These are phyloP conservation scores for Flaveria bidentis DNA, from an alignment of 129 eudicot species.

Conservation along the genomic window DNA sequence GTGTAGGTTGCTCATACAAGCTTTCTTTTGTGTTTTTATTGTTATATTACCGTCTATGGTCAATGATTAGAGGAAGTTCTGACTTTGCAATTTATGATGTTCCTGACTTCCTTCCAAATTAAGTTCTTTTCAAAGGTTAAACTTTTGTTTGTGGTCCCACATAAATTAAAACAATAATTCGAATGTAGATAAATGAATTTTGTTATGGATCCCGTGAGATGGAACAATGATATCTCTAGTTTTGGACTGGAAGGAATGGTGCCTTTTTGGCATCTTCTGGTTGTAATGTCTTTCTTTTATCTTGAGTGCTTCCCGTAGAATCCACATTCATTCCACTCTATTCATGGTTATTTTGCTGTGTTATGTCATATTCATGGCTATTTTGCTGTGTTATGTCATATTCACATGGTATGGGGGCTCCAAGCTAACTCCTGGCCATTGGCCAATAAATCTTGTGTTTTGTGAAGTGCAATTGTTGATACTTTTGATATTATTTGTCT, in stretches of 20 bases:
- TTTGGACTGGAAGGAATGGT: background rate
- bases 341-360: background rate
- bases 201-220: conserved; percentile 2
- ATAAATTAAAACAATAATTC: background rate
- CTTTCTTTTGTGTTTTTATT: conserved; percentile 8
- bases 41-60: background rate
- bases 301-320: background rate
- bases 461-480: conserved; percentile 11
- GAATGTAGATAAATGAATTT: background rate
- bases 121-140: background rate
- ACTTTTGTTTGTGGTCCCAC: background rate
- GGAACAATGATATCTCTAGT: conserved; percentile 12
- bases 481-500: background rate
- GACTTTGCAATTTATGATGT: conserved; percentile 5
- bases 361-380: background rate
- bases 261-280: background rate
- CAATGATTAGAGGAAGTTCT: background rate
- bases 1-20: background rate
- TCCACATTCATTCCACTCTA: background rate
- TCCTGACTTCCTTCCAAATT: background rate
- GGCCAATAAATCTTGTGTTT: conserved; percentile 8
- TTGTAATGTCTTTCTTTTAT: background rate
- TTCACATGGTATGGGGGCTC: background rate
- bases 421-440: background rate
- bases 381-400: background rate